Conservation (phyloP, 768 basidiomycete species). For the Lactifluus echinatus region DNA sequence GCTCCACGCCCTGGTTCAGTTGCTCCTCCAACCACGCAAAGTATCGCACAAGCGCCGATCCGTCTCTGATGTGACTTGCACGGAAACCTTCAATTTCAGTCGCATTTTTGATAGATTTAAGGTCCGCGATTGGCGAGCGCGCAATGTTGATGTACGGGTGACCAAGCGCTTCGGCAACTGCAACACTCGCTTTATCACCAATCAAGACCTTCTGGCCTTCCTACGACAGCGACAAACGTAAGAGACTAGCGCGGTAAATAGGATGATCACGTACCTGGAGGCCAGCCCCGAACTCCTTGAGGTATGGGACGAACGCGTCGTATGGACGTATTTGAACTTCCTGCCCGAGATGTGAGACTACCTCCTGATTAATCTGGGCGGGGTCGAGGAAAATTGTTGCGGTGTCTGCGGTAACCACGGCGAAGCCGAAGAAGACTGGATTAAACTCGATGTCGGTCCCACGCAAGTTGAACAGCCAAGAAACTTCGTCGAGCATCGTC, state of each 20-base stretch:
- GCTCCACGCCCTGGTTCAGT: constrained; percentile 46
- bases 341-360: constrained; percentile 44
- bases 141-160: constrained; percentile 54
- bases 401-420: constrained; percentile 52
- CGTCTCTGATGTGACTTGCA: constrained; percentile 81
- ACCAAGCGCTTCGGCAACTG: constrained; percentile 74
- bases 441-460: constrained; percentile 91
- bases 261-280: constrained; percentile 16
- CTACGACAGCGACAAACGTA: not conserved
- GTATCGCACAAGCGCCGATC: constrained; percentile 78
- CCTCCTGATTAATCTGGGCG: constrained; percentile 38
- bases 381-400: constrained; percentile 64
- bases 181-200: constrained; percentile 69
- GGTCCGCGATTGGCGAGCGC: constrained; percentile 66
- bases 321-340: constrained; percentile 67
- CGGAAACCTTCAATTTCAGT: constrained; percentile 87
- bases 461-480: constrained; percentile 90
- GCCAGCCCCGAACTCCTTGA: constrained; percentile 41
- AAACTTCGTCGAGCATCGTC: constrained; percentile 88
- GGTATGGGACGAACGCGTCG: constrained; percentile 51
- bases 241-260: not conserved
- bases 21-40: constrained; percentile 93
- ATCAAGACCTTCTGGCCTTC: constrained; percentile 59
- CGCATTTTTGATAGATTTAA: constrained; percentile 74
- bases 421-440: constrained; percentile 90